Percentiles rank a stretch among this genome's conserved stretches.
Evolutionary conservation across 441 rosid species (phyloP).

Genomic region (Adansonia rubrostipa): DNA sequence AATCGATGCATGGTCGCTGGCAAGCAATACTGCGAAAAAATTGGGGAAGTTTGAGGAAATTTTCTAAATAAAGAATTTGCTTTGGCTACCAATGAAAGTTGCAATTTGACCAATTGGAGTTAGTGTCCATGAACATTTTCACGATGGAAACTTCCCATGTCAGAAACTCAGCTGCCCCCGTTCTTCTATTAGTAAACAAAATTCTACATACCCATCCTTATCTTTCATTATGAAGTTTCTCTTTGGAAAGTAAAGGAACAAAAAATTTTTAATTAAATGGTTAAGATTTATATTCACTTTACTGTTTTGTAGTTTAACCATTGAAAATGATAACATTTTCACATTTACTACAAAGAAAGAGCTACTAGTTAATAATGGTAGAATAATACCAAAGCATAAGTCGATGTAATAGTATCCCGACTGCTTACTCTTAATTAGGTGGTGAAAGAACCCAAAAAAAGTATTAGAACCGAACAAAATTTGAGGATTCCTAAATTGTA

Average conservation of each 20-base stretch:
- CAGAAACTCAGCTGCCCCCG: background rate
- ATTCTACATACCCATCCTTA: background rate
- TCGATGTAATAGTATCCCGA: too few relatives aligned
- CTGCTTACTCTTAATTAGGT: too few relatives aligned
- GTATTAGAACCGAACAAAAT: too few relatives aligned
- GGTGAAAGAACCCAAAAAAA: too few relatives aligned
- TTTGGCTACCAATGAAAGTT: background rate
- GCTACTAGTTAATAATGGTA: background rate
- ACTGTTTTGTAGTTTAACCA: background rate
- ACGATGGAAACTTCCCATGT: background rate
- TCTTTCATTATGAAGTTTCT: background rate
- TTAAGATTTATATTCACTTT: too few relatives aligned
- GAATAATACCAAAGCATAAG: background rate
- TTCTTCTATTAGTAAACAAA: background rate
- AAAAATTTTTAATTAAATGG: too few relatives aligned
- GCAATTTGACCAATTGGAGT: background rate
- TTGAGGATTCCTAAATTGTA: background rate
- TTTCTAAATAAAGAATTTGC: background rate
- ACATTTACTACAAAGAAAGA: background rate
- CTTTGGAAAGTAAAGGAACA: background rate
- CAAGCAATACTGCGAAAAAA: background rate
- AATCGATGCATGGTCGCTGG: conserved; percentile 8
- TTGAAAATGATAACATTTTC: too few relatives aligned
- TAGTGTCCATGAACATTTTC: background rate
- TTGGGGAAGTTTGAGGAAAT: background rate